Evolutionary conservation across 2,329 filamentous ascomycete genomes (phyloP).

Genomic region (Diaporthe citri): DNA sequence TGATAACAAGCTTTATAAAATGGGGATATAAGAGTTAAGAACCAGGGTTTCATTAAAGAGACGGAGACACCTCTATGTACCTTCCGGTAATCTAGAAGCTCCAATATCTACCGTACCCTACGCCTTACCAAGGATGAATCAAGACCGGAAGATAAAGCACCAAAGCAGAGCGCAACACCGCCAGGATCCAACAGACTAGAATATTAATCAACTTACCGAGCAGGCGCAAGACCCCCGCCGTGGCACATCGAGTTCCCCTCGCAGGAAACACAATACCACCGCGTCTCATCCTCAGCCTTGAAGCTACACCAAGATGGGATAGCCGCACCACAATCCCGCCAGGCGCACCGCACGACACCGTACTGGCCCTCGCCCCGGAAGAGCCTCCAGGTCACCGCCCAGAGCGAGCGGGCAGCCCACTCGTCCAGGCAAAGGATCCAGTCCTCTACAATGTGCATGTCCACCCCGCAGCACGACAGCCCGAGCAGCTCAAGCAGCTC

Average conservation of each 20-base stretch:
- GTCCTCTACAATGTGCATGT: neutral
- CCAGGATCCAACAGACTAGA: neutral
- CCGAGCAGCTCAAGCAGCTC: neutral
- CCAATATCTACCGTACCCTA: neutral
- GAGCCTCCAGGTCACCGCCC: neutral
- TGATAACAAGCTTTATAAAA: no score
- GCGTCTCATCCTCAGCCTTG: fast-evolving
- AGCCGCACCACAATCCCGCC: neutral
- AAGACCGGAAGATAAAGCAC: no score
- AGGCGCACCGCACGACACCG: neutral
- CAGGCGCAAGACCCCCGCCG: neutral
- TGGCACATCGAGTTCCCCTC: neutral
- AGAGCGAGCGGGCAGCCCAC: neutral
- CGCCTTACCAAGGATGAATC: neutral
- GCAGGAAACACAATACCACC: neutral
- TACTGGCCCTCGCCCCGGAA: neutral
- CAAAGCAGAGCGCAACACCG: neutral
- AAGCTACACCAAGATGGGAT: neutral
- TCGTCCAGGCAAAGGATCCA: neutral
- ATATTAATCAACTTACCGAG: neutral
- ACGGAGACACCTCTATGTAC: neutral
- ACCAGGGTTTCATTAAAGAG: neutral
- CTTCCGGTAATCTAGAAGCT: no score
- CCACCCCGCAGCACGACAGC: neutral
- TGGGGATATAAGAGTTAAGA: neutral